phyloP scores from a whole-genome alignment of 2,329 filamentous ascomycete species.

The Phialemonium atrogriseum region DNA sequence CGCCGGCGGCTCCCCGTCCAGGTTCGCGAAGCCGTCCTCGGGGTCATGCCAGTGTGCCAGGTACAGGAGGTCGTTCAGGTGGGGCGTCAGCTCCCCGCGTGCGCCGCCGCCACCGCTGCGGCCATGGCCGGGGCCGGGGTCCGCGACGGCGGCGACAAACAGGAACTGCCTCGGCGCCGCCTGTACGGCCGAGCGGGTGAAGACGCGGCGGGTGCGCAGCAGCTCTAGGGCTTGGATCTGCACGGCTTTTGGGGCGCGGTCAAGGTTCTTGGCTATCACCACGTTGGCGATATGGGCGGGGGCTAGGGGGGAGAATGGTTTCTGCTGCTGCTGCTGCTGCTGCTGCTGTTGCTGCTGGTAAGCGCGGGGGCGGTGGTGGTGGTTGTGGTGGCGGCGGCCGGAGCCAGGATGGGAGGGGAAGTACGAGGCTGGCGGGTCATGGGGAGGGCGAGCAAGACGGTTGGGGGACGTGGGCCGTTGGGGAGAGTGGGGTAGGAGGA shows the following conservation, averaged over 20 bases:
- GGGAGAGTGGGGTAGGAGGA: slow-evolving; percentile 40
- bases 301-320: slow-evolving; percentile 8
- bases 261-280: slow-evolving; percentile 72
- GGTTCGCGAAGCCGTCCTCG: slow-evolving; percentile 63
- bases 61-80: slow-evolving; percentile 76
- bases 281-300: slow-evolving; percentile 60
- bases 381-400: slow-evolving; percentile 10
- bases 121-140: slow-evolving; percentile 30
- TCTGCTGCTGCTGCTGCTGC: slow-evolving; percentile 7
- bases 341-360: slow-evolving; percentile 9
- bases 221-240: slow-evolving; percentile 78
- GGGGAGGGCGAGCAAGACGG: slow-evolving; percentile 18
- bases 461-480: slow-evolving; percentile 30
- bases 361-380: slow-evolving; percentile 17
- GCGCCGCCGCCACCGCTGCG: no score
- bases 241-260: slow-evolving; percentile 62
- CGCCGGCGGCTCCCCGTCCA: slow-evolving; percentile 48
- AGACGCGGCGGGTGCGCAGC: slow-evolving; percentile 69
- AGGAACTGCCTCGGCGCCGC: slow-evolving; percentile 70
- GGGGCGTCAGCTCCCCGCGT: slow-evolving; percentile 31
- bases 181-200: slow-evolving; percentile 66
- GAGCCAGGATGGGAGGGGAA: slow-evolving; percentile 18
- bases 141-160: slow-evolving; percentile 63
- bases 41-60: slow-evolving; percentile 78
- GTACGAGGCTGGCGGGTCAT: slow-evolving; percentile 14